Evolutionary conservation across 2,329 filamentous ascomycete genomes (phyloP), one percentile per base, ranked within the genome.

Genomic region (Laburnicola sp.): DNA sequence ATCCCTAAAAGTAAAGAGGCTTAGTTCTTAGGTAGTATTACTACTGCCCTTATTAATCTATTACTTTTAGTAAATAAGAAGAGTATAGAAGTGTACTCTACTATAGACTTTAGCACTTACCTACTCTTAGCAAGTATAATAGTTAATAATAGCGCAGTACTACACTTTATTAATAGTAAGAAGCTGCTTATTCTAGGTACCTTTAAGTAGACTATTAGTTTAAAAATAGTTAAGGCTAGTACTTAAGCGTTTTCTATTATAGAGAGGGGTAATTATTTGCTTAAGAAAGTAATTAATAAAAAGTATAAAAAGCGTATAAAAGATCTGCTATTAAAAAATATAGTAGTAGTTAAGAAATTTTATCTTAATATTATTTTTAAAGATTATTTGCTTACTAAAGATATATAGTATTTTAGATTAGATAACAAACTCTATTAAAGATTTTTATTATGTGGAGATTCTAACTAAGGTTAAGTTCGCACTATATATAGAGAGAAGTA

Each of bases 371-470:
- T 42, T 42, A 42, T 28, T n/a, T 31, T 11, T 6, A n/a, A 30
- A 11, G n/a, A 1, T 30, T 32, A 23, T 7, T 23, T 40, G 4
- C 4, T 6, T 11, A 6, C 21, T 4, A 22, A 27, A 25, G 25
- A 23, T 25, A 25, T 40, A 21, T 40, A 40, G 37, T 40, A 40
- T n/a, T n/a, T 40, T 22, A 40, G 37, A 22, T 27, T 40, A 40
- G 16, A 40, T 27, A 40, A 27, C 21, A 25, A 2, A 23, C 37
- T 40, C 21, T n/a, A 27, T 6, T 16, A 16, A 16, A 16, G 16
- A 16, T 16, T 16, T 1, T 16, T 16, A 16, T 16, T 16, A 1
- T 16, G 16, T 16, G 1, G 16, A 16, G 16, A 16, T 16, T 16
- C 16, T 16, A 16, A 16, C 16, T 16, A 16, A 16, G 16, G 16